These are phyloP conservation scores for Pseudogymnoascus sp. DNA, from an alignment of 2,329 filamentous ascomycete species.

Conservation along the genomic window DNA sequence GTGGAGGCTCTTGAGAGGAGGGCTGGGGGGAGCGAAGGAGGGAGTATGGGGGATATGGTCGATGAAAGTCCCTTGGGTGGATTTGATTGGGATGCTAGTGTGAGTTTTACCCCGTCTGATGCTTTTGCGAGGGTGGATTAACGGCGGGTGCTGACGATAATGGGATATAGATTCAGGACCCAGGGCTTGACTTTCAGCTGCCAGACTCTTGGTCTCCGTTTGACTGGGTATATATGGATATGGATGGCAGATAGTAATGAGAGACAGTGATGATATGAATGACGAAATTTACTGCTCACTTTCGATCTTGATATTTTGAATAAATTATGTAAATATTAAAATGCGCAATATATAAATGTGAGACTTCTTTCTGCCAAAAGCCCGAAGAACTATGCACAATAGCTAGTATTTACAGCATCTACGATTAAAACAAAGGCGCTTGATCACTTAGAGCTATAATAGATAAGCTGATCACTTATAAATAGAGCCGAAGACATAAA, in stretches of 20 bases:
- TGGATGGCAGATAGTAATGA: not conserved
- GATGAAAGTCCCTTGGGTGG: not conserved
- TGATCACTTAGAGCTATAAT: not conserved
- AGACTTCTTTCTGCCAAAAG: too few relatives aligned
- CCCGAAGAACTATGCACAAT: not conserved
- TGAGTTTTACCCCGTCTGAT: not conserved
- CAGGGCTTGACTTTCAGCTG: not conserved
- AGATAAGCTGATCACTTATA: not conserved
- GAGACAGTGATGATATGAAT: not conserved
- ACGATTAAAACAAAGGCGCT: not conserved
- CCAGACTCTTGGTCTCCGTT: not conserved
- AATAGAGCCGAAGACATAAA: not conserved
- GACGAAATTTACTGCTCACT: not conserved
- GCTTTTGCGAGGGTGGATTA: not conserved
- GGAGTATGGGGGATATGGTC: not conserved
- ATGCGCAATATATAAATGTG: not conserved
- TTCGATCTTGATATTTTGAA: not conserved
- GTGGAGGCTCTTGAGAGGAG: not conserved
- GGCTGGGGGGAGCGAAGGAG: not conserved
- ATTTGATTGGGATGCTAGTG: not conserved
- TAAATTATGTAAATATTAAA: not conserved
- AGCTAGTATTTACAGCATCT: not conserved
- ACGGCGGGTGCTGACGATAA: not conserved
- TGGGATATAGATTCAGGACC: not conserved
- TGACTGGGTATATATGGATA: conserved; percentile 4